These are phyloP conservation scores for Urostyla sp. DNA, from an alignment of 73 alveolate genomes.

Conservation along the genomic window DNA sequence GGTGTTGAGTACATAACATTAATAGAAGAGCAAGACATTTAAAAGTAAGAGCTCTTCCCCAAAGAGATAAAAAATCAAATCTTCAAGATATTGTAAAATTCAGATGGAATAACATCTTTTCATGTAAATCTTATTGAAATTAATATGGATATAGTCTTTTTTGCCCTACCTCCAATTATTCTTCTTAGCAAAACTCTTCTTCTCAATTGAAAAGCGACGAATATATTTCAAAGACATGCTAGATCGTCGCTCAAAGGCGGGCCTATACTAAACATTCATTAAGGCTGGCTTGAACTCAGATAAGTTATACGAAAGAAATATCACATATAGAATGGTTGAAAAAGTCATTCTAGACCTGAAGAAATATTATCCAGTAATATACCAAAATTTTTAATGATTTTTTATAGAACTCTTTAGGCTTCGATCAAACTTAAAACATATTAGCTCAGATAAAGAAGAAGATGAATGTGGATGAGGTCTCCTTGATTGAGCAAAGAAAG, in stretches of 20 bases:
- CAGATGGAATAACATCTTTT: constrained; percentile 28
- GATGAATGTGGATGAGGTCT: constrained; percentile 49
- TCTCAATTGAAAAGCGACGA: constrained; percentile 34
- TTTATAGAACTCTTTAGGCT: constrained; percentile 37
- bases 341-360: constrained; percentile 37
- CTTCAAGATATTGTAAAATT: constrained; percentile 3
- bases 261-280: constrained; percentile 9
- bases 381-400: neutral
- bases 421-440: constrained; percentile 38
- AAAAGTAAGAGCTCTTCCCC: constrained; percentile 41
- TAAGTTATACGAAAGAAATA: constrained; percentile 16
- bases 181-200: constrained; percentile 24
- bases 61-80: constrained; percentile 27
- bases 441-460: constrained; percentile 16
- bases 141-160: constrained; percentile 2
- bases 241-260: neutral
- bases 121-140: neutral
- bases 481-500: constrained; percentile 26
- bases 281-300: constrained; percentile 13
- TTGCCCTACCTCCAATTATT: constrained; percentile 44
- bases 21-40: constrained; percentile 16
- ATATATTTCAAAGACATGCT: constrained; percentile 15
- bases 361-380: constrained; percentile 9
- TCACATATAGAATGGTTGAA: constrained; percentile 55
- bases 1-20: constrained; percentile 15